phyloP scores from a whole-genome alignment of 352 stramenopile species.

The Globisporangium viniferum region DNA sequence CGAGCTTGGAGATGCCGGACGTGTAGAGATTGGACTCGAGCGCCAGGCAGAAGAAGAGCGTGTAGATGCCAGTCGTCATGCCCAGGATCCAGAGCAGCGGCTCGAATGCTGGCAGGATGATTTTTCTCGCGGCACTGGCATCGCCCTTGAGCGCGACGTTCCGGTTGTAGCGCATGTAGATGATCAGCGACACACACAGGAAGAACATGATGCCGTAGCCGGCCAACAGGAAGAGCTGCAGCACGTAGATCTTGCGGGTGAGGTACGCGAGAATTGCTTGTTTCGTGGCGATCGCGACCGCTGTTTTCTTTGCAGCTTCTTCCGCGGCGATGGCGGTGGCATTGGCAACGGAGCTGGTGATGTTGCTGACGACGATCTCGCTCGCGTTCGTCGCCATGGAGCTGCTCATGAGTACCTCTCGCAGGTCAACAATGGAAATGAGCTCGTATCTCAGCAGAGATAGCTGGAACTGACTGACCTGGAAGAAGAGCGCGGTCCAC shows the following conservation, averaged over 20 bases:
- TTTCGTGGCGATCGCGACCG: neutral
- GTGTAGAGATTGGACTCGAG: slow-evolving; percentile 31
- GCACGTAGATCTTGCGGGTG: slow-evolving; percentile 11
- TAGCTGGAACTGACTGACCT: neutral
- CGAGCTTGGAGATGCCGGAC: slow-evolving; percentile 24
- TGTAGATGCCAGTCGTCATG: slow-evolving; percentile 25
- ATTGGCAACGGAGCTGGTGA: neutral
- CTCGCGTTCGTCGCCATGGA: slow-evolving; percentile 1
- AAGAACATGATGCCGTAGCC: slow-evolving; percentile 18
- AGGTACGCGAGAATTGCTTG: slow-evolving; percentile 4
- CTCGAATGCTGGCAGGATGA: slow-evolving; percentile 72
- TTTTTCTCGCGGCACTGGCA: slow-evolving; percentile 34
- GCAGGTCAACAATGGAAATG: slow-evolving; percentile 7
- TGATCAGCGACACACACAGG: slow-evolving; percentile 12
- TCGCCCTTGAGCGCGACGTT: slow-evolving; percentile 29
- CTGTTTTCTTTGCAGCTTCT: slow-evolving; percentile 2
- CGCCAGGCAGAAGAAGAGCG: slow-evolving; percentile 33
- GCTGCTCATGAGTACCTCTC: slow-evolving; percentile 11
- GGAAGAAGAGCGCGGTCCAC: neutral
- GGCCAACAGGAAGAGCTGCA: slow-evolving; percentile 9
- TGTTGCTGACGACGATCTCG: slow-evolving; percentile 3
- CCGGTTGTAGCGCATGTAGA: slow-evolving; percentile 31
- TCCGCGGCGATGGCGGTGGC: slow-evolving; percentile 2
- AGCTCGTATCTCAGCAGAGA: neutral
- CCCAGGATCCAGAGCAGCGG: slow-evolving; percentile 53